Percentiles rank a stretch among this genome's conserved stretches.
Evolutionary conservation across 2,329 filamentous ascomycete genomes (phyloP).

Genomic region (Cryphonectria naterciae): DNA sequence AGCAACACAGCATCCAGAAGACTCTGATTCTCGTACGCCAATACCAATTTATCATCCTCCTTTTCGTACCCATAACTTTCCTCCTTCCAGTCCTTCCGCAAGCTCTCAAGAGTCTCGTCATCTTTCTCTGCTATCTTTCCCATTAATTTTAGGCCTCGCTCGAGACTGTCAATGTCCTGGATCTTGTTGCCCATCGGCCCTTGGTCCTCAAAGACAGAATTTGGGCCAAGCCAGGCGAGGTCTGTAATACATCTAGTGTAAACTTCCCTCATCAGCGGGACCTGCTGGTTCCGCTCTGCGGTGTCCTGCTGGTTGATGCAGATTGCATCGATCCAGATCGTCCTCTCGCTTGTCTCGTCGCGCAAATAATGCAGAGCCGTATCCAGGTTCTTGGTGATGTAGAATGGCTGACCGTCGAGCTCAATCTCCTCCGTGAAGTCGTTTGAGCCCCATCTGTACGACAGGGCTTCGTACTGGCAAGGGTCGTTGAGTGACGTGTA

Average conservation of each 20-base stretch:
- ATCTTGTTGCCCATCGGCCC: background rate
- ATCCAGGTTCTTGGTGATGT: conserved; percentile 21
- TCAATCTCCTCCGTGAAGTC: conserved; percentile 10
- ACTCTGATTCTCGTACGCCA: background rate
- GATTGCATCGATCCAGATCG: conserved; percentile 30
- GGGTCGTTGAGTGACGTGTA: background rate
- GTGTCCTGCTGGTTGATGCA: conserved; percentile 31
- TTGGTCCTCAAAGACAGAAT: background rate
- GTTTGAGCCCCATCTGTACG: conserved; percentile 29
- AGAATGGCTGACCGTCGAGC: conserved; percentile 12
- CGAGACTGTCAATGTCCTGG: background rate
- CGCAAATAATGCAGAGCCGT: conserved; percentile 25
- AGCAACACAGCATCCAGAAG: background rate
- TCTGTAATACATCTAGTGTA: conserved; percentile 30
- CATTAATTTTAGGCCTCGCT: conserved; percentile 6
- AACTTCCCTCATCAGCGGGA: conserved; percentile 40
- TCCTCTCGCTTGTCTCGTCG: conserved; percentile 2
- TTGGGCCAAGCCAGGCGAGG: conserved; percentile 21
- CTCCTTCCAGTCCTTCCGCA: background rate
- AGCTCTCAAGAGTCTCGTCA: background rate
- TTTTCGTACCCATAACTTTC: background rate
- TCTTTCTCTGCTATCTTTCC: conserved; percentile 10
- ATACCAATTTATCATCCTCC: background rate
- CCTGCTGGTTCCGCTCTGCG: conserved; percentile 27
- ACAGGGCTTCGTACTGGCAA: conserved; percentile 29